phyloP scores from a whole-genome alignment of 2,329 filamentous ascomycete species.

The Arthrobotrys megalospora region DNA sequence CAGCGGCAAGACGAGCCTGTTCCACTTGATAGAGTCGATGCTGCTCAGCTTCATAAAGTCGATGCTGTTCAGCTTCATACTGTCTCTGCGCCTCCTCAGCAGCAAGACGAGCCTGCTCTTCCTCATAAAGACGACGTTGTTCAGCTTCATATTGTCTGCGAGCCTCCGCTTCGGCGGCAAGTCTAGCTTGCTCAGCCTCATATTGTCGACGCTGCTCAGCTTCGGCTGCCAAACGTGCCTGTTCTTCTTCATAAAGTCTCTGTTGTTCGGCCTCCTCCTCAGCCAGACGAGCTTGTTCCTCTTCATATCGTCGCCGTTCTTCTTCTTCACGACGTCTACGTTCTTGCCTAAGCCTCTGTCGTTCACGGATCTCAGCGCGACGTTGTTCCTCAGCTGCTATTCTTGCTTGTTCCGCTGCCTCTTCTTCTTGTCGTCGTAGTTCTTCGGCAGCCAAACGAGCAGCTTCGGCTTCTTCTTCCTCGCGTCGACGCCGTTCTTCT shows the following conservation, averaged over 20 bases:
- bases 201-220: conserved; percentile 33
- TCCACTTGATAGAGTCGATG: conserved; percentile 20
- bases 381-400: conserved; percentile 49
- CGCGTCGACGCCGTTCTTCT: conserved; percentile 49
- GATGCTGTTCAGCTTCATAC: conserved; percentile 36
- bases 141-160: conserved; percentile 35
- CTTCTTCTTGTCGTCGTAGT: conserved; percentile 28
- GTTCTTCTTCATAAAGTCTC: conserved; percentile 27
- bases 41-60: conserved; percentile 30
- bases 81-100: not conserved
- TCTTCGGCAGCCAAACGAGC: conserved; percentile 37
- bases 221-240: conserved; percentile 38
- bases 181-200: conserved; percentile 30
- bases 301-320: conserved; percentile 28
- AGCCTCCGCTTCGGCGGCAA: conserved; percentile 39
- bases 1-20: conserved; percentile 27
- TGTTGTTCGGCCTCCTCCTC: conserved; percentile 33
- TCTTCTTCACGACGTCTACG: conserved; percentile 48
- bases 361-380: conserved; percentile 48
- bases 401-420: conserved; percentile 20
- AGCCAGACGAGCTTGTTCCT: conserved; percentile 29
- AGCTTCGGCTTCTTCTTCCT: conserved; percentile 54
- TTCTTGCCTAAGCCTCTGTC: conserved; percentile 41
- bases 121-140: conserved; percentile 26
- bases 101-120: conserved; percentile 37